phyloP scores from a whole-genome alignment of 148 eudicot genomes.

The Heliamphora exappendiculata region DNA sequence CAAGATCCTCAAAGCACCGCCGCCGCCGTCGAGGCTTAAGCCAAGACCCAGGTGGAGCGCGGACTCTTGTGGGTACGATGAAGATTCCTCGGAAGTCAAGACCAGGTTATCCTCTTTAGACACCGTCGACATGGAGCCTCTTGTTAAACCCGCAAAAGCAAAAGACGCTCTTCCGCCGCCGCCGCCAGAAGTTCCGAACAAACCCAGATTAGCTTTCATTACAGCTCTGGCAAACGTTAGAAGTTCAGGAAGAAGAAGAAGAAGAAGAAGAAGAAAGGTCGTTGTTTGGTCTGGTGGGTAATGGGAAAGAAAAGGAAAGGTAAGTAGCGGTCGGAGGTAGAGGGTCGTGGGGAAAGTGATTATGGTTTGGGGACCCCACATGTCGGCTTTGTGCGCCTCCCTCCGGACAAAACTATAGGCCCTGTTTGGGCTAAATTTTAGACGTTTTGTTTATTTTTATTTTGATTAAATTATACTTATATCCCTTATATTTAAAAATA shows the following conservation, averaged over 20 bases:
- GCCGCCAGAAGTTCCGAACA: conserved; percentile 13
- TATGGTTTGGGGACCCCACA: neutral
- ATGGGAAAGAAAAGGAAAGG: neutral
- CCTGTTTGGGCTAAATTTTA: too few species aligned
- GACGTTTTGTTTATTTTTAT: too few species aligned
- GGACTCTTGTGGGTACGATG: conserved; percentile 45
- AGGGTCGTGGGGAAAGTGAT: too few species aligned
- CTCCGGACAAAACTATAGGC: too few species aligned
- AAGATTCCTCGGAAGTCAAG: conserved; percentile 42
- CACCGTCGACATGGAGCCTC: conserved; percentile 43
- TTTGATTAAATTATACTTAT: too few species aligned
- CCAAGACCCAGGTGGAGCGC: conserved; percentile 73
- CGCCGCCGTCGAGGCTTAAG: conserved; percentile 44
- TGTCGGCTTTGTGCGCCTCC: too few species aligned
- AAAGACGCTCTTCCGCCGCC: conserved; percentile 22
- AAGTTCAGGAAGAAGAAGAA: too few species aligned
- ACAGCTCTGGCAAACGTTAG: neutral
- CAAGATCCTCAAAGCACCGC: conserved; percentile 31
- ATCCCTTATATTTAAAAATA: too few species aligned
- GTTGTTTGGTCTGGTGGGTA: neutral
- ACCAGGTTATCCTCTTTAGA: conserved; percentile 36
- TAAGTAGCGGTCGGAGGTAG: too few species aligned
- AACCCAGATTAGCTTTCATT: conserved; percentile 16
- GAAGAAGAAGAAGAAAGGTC: too few species aligned
- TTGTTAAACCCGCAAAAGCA: conserved; percentile 17